Evolutionary conservation across 1,139 yeast genomes (phyloP), one percentile per base, ranked within the genome.

Genomic region (Lodderomyces pseudojiufengensis): DNA sequence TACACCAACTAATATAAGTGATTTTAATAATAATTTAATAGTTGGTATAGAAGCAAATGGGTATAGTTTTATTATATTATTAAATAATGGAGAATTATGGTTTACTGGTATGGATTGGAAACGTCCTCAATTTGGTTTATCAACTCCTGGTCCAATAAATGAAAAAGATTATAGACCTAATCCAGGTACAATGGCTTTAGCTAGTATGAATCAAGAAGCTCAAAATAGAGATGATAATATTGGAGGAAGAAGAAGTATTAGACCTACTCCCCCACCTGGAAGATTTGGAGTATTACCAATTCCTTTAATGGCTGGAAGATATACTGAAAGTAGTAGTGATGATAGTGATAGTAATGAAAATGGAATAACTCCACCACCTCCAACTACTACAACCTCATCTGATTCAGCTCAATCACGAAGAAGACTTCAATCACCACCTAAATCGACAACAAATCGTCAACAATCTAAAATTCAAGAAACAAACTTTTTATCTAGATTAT

Each of bases 1-100:
- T 40, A 56, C 57, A 3, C 80, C 83, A 1, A 62, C 70, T 0
- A 52, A 57, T 32, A 50, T 71, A 11, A 33, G 49, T 2, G 54
- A 59, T 35, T 51, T 62, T 50, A 51, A 68, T 26, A 58, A 63
- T 12, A 54, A 59, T 16, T 53, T 72, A 1, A 57, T 80, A 7
- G 63, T 73, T 4, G 85, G 80, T 48, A 61, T 83, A 2, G 65
- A 75, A 12, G 80, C 83, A 5, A 83, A 83, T 26, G 94, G 94
- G 1, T 82, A 68, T 49, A 71, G 82, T n/a, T 78, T 81, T 48
- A 76, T 79, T 31, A 59, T 84, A 1, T 57, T 83, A 32, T 72
- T 82, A 0, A 63, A 67, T 29, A 55, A 63, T 3, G 87, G 87
- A 0, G 62, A 68, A 7, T 49, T 80, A 10, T 79, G 64, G 51